phyloP scores from a whole-genome alignment of 768 basidiomycete genomes.

The Thelephora ganbajun region DNA sequence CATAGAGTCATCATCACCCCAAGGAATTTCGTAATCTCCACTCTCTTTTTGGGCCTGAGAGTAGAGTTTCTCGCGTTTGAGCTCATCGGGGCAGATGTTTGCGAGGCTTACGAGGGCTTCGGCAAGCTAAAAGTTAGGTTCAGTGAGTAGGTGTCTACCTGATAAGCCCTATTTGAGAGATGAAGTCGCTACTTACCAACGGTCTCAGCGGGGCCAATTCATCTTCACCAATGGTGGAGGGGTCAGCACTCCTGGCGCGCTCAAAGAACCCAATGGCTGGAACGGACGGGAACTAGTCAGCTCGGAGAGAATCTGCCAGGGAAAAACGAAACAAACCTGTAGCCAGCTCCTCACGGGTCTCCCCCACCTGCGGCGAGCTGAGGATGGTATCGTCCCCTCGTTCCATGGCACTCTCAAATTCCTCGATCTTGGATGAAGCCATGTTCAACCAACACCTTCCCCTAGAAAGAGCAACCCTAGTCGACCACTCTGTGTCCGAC shows the following conservation, averaged over 20 bases:
- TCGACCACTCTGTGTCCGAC: slow-evolving; percentile 27
- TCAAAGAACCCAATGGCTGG: slow-evolving; percentile 20
- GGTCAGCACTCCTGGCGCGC: slow-evolving; percentile 15
- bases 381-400: slow-evolving; percentile 24
- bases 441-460: slow-evolving; percentile 43
- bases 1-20: no score
- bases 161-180: not conserved
- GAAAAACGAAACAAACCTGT: slow-evolving; percentile 31
- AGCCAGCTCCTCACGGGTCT: slow-evolving; percentile 36
- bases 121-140: slow-evolving; percentile 24
- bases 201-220: slow-evolving; percentile 8
- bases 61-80: slow-evolving; percentile 37
- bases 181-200: slow-evolving; percentile 6
- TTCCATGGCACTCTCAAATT: slow-evolving; percentile 40
- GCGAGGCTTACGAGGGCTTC: slow-evolving; percentile 48
- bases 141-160: slow-evolving; percentile 1
- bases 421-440: slow-evolving; percentile 41
- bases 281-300: not conserved
- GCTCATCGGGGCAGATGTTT: slow-evolving; percentile 37
- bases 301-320: slow-evolving; percentile 9
- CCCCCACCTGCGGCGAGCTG: slow-evolving; percentile 34
- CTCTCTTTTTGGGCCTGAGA: slow-evolving; percentile 33
- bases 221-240: slow-evolving; percentile 4
- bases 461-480: slow-evolving; percentile 29
- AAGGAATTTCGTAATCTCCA: slow-evolving; percentile 15